phyloP scores from a whole-genome alignment of 164 flowering plant species.

The Brasenia schreberi region DNA sequence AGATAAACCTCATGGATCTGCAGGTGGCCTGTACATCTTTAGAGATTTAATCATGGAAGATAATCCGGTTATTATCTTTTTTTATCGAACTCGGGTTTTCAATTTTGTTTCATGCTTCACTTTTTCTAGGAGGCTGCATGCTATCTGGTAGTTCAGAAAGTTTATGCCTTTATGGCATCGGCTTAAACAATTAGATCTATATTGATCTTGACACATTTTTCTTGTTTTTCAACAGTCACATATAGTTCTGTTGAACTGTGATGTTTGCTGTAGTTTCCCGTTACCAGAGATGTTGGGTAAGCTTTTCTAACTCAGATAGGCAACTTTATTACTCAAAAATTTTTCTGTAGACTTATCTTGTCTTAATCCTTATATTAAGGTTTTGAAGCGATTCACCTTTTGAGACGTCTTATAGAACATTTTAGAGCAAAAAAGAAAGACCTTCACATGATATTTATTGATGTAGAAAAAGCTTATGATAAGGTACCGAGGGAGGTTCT shows the following conservation, averaged over 20 bases:
- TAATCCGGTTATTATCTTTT: conserved; percentile 45
- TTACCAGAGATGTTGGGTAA: conserved; percentile 89
- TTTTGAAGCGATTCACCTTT: too few relatives aligned
- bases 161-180: background rate
- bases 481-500: too few relatives aligned
- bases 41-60: conserved; percentile 96
- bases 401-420: too few relatives aligned
- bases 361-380: too few relatives aligned
- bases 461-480: too few relatives aligned
- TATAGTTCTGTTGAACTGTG: conserved; percentile 87
- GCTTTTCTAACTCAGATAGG: background rate
- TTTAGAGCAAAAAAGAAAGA: too few relatives aligned
- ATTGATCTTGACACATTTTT: background rate
- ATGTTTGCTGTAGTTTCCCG: conserved; percentile 95
- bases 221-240: conserved; percentile 47
- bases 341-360: too few relatives aligned
- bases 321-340: background rate
- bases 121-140: too few relatives aligned
- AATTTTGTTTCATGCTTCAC: too few relatives aligned
- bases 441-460: too few relatives aligned
- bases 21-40: conserved; percentile 90
- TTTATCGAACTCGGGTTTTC: background rate
- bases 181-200: background rate
- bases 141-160: too few relatives aligned
- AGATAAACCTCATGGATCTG: conserved; percentile 96